Conservation (phyloP, 2,329 filamentous ascomycete species). For the Fusarium euwallaceae region DNA sequence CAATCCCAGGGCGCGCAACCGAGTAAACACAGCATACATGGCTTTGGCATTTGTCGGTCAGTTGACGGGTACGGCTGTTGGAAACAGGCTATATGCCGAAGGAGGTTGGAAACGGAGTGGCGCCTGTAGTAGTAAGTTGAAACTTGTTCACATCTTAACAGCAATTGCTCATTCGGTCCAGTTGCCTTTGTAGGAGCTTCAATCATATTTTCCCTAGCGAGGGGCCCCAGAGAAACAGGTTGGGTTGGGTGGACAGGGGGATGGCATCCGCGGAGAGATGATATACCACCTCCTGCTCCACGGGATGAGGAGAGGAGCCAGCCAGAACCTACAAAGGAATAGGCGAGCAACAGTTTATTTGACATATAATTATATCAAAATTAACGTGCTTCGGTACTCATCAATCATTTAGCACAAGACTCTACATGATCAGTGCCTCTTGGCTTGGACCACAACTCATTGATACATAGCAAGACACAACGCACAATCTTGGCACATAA, state of each 20-base stretch:
- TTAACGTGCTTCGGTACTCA: not conserved
- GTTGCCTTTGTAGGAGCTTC: constrained; percentile 45
- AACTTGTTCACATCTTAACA: not conserved
- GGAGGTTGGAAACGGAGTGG: constrained; percentile 66
- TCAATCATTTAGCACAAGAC: not conserved
- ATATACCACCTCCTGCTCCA: constrained; percentile 3
- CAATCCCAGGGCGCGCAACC: constrained; percentile 77
- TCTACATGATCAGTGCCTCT: not conserved
- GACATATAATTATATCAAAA: not conserved
- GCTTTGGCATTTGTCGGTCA: constrained; percentile 81
- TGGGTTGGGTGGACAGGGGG: constrained; percentile 53
- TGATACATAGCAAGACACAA: not conserved
- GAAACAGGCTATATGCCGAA: constrained; percentile 64
- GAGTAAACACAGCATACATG: constrained; percentile 89
- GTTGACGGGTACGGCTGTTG: constrained; percentile 75
- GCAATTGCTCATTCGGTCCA: not conserved
- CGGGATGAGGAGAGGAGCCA: constrained; percentile 17
- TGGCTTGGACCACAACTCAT: not conserved
- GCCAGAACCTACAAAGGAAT: not conserved
- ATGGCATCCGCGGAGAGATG: constrained; percentile 40
- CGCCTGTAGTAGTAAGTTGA: constrained; percentile 50
- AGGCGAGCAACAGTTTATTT: not conserved
- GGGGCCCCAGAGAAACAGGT: constrained; percentile 49
- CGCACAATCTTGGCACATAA: not conserved
- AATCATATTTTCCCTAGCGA: constrained; percentile 46